Percentiles rank a stretch among this genome's conserved stretches.
Conservation (phyloP, 2,329 filamentous ascomycete genomes). For the Colletotrichum eleusines region DNA sequence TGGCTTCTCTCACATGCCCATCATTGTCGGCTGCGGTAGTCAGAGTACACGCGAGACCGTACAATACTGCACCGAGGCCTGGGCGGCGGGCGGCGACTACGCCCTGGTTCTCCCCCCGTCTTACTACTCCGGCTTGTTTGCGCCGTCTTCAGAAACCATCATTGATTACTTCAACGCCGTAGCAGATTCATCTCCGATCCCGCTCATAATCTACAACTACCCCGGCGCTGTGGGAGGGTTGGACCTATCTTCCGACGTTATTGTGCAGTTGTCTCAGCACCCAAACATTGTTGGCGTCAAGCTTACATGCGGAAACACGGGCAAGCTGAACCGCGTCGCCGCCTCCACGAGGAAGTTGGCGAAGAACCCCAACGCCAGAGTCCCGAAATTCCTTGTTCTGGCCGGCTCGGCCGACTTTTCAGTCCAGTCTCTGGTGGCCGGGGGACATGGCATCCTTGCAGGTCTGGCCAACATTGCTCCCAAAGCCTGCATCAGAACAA, state of each 20-base stretch:
- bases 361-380: slow-evolving; percentile 49
- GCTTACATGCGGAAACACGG: slow-evolving; percentile 77
- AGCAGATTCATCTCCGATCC: slow-evolving; percentile 72
- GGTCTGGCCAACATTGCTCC: slow-evolving; percentile 80
- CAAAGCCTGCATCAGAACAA: slow-evolving; percentile 71
- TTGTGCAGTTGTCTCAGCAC: slow-evolving; percentile 70
- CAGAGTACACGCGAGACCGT: slow-evolving; percentile 81
- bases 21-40: slow-evolving; percentile 82
- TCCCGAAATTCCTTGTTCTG: slow-evolving; percentile 73
- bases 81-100: slow-evolving; percentile 77
- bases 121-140: slow-evolving; percentile 79
- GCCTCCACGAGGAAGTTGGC: slow-evolving; percentile 65
- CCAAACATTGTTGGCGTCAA: slow-evolving; percentile 77
- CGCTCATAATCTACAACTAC: slow-evolving; percentile 78
- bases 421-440: slow-evolving; percentile 75
- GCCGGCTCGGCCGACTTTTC: slow-evolving; percentile 81
- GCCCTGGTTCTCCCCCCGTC: slow-evolving; percentile 81
- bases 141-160: slow-evolving; percentile 70
- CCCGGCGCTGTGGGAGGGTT: slow-evolving; percentile 73
- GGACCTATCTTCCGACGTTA: slow-evolving; percentile 73
- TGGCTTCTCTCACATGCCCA: slow-evolving; percentile 73
- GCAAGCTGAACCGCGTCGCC: slow-evolving; percentile 74
- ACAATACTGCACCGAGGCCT: slow-evolving; percentile 76
- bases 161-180: slow-evolving; percentile 75
- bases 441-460: slow-evolving; percentile 78